phyloP scores from a whole-genome alignment of 2,329 filamentous ascomycete species.

The Colletotrichum sp. region DNA sequence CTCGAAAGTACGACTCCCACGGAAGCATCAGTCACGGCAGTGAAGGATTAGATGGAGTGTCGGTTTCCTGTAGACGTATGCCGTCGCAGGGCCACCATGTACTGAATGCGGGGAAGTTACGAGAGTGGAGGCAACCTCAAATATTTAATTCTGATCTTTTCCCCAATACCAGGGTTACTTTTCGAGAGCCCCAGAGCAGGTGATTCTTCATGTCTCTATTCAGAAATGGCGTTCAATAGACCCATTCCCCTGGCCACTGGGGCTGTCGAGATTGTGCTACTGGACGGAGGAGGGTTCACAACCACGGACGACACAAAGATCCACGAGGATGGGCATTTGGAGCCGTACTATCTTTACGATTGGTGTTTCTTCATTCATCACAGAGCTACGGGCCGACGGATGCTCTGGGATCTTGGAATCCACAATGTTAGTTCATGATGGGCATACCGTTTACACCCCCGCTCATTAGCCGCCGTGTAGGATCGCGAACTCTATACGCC shows the following conservation, averaged over 20 bases:
- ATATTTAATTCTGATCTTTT: neutral
- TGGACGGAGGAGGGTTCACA: neutral
- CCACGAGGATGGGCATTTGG: neutral
- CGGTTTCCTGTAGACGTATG: neutral
- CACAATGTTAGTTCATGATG: neutral
- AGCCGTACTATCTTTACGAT: neutral
- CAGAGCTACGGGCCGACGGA: neutral
- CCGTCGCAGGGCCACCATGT: neutral
- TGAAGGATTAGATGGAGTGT: neutral
- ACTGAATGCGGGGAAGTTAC: neutral
- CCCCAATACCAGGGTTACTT: neutral
- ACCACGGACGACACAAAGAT: neutral
- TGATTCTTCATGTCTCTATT: neutral
- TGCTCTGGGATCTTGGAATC: neutral
- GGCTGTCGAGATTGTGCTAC: neutral
- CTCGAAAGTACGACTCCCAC: neutral
- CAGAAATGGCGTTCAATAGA: neutral
- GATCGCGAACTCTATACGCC: neutral
- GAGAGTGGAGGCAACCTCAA: neutral
- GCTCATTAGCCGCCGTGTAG: neutral
- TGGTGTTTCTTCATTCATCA: neutral
- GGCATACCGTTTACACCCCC: neutral
- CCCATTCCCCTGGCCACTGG: neutral
- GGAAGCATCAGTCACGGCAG: neutral
- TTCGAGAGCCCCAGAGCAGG: neutral